phyloP scores from a whole-genome alignment of 495 filamentous ascomycete genomes.

The Aspergillus ostianus region DNA sequence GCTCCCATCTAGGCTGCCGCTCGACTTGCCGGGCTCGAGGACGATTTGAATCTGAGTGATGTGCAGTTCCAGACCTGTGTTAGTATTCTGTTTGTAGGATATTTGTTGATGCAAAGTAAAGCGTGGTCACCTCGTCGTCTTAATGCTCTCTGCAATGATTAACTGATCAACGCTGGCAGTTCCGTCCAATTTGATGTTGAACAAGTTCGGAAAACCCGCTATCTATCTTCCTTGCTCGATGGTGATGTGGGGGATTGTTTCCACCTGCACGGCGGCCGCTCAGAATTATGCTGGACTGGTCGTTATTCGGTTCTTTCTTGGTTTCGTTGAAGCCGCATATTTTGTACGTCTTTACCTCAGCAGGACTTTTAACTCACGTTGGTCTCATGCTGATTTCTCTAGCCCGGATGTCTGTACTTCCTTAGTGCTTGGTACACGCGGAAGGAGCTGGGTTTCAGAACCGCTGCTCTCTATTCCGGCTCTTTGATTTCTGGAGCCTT shows the following conservation, averaged over 20 bases:
- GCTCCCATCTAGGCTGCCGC: constrained; percentile 37
- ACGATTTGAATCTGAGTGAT: constrained; percentile 46
- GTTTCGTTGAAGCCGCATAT: constrained; percentile 58
- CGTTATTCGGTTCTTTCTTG: constrained; percentile 68
- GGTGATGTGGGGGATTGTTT: constrained; percentile 73
- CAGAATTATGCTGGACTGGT: constrained; percentile 60
- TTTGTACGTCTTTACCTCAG: constrained; percentile 25
- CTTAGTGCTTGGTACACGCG: constrained; percentile 51
- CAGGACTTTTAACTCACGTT: background rate
- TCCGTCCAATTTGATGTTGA: constrained; percentile 46
- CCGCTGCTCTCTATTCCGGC: constrained; percentile 49
- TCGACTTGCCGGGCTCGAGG: constrained; percentile 50
- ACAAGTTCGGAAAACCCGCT: constrained; percentile 54
- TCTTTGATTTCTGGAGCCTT: constrained; percentile 60
- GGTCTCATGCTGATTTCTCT: constrained; percentile 8
- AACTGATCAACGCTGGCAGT: constrained; percentile 13
- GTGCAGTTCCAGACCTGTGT: constrained; percentile 59
- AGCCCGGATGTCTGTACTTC: constrained; percentile 50
- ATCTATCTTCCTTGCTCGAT: constrained; percentile 65
- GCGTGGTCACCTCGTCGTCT: constrained; percentile 9
- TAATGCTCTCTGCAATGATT: background rate
- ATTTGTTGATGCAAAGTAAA: constrained; percentile 51
- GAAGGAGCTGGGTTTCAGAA: constrained; percentile 50
- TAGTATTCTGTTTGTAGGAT: constrained; percentile 72
- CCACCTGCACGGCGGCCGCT: constrained; percentile 57